Evolutionary conservation across 345 rosid genomes (phyloP).

Genomic region (Syzygium aromaticum): DNA sequence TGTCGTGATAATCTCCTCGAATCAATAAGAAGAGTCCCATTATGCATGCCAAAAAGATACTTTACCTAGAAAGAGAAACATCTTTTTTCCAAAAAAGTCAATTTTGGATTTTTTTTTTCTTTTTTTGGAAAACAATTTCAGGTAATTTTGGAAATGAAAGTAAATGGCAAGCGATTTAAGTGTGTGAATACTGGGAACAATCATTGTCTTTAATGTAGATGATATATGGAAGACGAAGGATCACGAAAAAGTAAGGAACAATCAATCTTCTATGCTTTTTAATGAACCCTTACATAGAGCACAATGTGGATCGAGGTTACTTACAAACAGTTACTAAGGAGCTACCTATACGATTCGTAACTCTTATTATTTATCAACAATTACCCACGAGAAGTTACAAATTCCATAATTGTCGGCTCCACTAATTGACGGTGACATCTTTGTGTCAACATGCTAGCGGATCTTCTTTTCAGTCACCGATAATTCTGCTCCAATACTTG

Average conservation of each 20-base stretch:
- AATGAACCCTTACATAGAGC: neutral
- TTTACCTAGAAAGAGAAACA: neutral
- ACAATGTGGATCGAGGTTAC: neutral
- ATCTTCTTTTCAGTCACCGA: neutral
- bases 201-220: neutral
- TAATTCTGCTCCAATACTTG: neutral
- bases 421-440: neutral
- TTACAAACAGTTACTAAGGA: rapidly evolving
- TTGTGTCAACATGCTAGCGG: neutral
- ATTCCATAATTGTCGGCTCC: neutral
- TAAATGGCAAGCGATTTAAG: neutral
- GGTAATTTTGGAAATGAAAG: neutral
- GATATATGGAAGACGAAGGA: neutral
- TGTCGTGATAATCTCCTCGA: neutral
- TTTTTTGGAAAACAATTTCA: rapidly evolving
- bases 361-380: neutral
- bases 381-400: neutral
- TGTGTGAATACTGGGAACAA: neutral
- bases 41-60: neutral
- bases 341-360: neutral
- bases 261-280: neutral
- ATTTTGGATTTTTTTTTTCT: neutral
- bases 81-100: neutral
- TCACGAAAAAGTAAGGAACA: neutral
- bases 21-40: neutral